Base-by-base conservation (phyloP, 2,329 filamentous ascomycete species). In the Aspergillus japonicus region DNA sequence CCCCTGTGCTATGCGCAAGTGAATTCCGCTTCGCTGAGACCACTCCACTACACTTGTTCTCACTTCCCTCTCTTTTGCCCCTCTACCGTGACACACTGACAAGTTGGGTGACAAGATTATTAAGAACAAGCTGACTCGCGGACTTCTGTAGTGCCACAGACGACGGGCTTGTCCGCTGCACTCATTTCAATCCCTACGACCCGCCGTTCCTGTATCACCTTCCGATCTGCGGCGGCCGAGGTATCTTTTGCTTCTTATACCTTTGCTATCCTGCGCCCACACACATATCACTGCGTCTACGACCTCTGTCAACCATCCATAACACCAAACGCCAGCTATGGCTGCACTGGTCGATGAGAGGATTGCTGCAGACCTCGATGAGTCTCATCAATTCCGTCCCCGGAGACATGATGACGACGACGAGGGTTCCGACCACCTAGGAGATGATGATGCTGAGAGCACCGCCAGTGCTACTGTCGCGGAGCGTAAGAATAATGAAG, bases 371-470 rank as follows among this genome's bases (percentile, higher is more conserved):
- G 89, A 92, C 66, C 82, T 87, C 35, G 92, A 96, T 71, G 92
- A 96, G 78, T 90, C 85, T 78, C 83, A 82, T 79, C 85, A 76
- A 80, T 82, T 84, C 19, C 78, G 83, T 63, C 80, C 89, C 67
- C 87, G 91, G 68, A 85, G 89, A 73, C 87, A 90, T 71, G 92
- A 92, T 71, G 90, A 96, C 72, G 93, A 96, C 66, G 93, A 96
- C 72, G 94, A 96, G 68, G 89, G 91, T 70, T 92, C 90, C 47
- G 92, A 35, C 5, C 33, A 35, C 33, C 33, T 89, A 90, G 69
- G 91, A 92, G 91, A 95, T 64, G 93, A 97, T 64, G 91, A 96
- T 68, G 74, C 84, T 60, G 86, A 89, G 73, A 89, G 86, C 70
- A 81, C 96, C 73, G 89, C 90, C 48, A 97, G 92, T 73, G 88